Evolutionary conservation across 1,284 basidiomycete genomes (phyloP), one percentile per base, ranked within the genome.

Genomic region (Austroboletus novae-zelandiae): DNA sequence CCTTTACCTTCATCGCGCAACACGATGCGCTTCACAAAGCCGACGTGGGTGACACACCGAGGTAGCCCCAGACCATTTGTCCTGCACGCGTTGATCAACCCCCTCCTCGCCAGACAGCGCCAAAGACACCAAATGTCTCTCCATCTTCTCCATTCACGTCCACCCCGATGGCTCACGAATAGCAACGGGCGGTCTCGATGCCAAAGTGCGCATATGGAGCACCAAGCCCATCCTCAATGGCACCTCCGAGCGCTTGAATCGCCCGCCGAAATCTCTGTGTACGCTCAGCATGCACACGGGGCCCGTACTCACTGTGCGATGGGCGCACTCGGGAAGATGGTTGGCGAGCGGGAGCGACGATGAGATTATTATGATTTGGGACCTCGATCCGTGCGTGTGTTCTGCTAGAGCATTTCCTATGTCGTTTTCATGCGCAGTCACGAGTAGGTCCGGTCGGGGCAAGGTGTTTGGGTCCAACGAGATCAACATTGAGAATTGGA

Each of bases 281-380:
- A 98, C 95, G 1, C 80, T 99, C 48, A 84, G 89, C 1, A 91
- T 94, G 79, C 97, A 99, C 66, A 93, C 91, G 0, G 96, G 96
- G 0, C 91, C 94, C 0, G 96, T 99, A 2, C 76, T 99, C 23
- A 86, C 89, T 15, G 90, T 98, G n/a, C 74, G 96, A 50, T 99
- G 96, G 96, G 93, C 94, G 11, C 86, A 96, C 68, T 92, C 90
- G 14, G 97, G 96, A 7, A 74, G 89, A 45, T 98, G 91, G 84
- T 77, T 99, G 9, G 97, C 97, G 2, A 96, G 92, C 61, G 96
- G 97, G 15, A 95, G 94, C 51, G 96, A 99, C 70, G 96, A 99
- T 67, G 85, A 87, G 58, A 89, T 97, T 57, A 84, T 96, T 23
- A 91, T 99, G 83, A 86, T 99, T 47, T 99, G 96, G 96, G 93